Base-by-base conservation (phyloP, 1,284 basidiomycete species). In the Cutaneotrichosporon sp. region DNA sequence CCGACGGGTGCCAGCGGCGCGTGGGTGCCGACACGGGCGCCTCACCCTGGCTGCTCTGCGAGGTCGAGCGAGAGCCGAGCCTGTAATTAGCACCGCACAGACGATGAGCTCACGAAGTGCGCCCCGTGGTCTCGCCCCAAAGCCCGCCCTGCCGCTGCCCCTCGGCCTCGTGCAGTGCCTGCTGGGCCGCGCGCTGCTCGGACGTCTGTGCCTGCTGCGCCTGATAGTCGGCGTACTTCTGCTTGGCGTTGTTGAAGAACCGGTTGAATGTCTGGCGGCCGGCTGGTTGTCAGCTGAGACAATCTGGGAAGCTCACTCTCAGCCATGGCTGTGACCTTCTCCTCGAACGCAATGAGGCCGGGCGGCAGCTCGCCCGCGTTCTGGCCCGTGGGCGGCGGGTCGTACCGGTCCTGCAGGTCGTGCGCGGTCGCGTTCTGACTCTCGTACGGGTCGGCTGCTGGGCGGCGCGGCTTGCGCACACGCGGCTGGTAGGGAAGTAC, bases 401-500 rank as follows among this genome's bases (percentile, higher is more conserved):
- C 63, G 47, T 61, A 64, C 11, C 59, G 38, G 14, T 54, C 42
- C 42, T 60, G 56, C 22, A 64, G 51, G 16, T 51, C 18, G 27
- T 54, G 57, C 2, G 47, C 43, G 16, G 33, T 36, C 57, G 54
- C 11, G 46, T 50, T 45, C 31, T 64, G 53, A n/a, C 45, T 36
- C 3, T 58, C 59, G 20, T 64, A 62, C 4, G 61, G 61, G 50
- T 61, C 57, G 0, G 27, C 56, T 5, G 22, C 50, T 13, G 65
- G 59, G 2, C 65, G 64, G 22, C 68, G 65, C 14, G 61, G 50
- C 3, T 69, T 63, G 42, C 75, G 69, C 1, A 80, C 71, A 20
- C 78, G 67, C 3, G 78, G 72, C 61, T 80, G 77, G 59, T 80
- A 80, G 31, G 77, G 77, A 5, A 79, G 60, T 24, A 69, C 59